phyloP scores from a whole-genome alignment of 2,329 filamentous ascomycete genomes.

The Ceratocystis lukuohia region DNA sequence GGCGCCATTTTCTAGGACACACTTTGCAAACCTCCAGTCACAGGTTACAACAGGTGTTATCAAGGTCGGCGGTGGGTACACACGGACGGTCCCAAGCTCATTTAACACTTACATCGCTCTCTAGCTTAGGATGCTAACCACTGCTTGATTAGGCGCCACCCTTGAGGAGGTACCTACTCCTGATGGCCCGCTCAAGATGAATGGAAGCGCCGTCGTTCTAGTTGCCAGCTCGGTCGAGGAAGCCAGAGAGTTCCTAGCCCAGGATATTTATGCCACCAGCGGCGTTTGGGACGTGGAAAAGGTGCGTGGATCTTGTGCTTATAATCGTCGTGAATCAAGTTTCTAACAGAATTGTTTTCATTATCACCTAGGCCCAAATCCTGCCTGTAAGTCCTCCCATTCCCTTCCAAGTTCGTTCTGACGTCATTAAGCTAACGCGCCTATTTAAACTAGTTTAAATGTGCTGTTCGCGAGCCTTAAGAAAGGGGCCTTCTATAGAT shows the following conservation, averaged over 20 bases:
- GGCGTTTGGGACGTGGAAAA: conserved; percentile 75
- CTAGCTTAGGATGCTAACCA: not conserved
- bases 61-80: conserved; percentile 50
- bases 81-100: not conserved
- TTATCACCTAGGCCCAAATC: conserved; percentile 33
- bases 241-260: conserved; percentile 49
- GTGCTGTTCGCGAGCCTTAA: conserved; percentile 30
- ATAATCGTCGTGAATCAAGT: not conserved
- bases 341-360: not conserved
- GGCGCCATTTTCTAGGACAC: conserved; percentile 24
- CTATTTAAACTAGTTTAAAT: conserved; percentile 27
- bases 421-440: conserved; percentile 12
- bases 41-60: conserved; percentile 41
- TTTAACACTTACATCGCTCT: not conserved
- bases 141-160: conserved; percentile 41
- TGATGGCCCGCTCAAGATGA: conserved; percentile 48
- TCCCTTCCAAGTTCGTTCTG: not conserved
- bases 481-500: not conserved
- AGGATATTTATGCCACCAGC: conserved; percentile 56
- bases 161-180: conserved; percentile 53
- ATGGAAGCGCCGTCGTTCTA: conserved; percentile 57
- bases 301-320: conserved; percentile 25
- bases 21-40: conserved; percentile 44
- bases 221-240: conserved; percentile 56
- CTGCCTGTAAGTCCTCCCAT: conserved; percentile 30